Evolutionary conservation across 768 basidiomycete genomes (phyloP).

Genomic region (Sarcomyxa edulis): DNA sequence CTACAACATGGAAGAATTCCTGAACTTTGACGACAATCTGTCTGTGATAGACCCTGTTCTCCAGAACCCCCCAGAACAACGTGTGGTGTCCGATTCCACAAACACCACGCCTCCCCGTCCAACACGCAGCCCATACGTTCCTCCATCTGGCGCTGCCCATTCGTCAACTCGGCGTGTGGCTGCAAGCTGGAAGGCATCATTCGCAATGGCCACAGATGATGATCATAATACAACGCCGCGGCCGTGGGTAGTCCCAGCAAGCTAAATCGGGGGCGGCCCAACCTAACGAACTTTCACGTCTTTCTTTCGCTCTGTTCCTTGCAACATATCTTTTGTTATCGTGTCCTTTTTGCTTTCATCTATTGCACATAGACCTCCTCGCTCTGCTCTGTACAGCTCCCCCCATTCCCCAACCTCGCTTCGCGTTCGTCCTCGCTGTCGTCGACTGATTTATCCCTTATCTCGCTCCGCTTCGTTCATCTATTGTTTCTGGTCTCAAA

Average conservation of each 20-base stretch:
- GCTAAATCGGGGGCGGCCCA: too few relatives aligned
- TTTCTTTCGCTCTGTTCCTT: slow-evolving; percentile 3
- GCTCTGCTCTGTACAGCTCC: too few relatives aligned
- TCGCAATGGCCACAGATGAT: slow-evolving; percentile 12
- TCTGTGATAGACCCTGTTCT: too few relatives aligned
- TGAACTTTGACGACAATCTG: slow-evolving; percentile 35
- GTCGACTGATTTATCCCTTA: too few relatives aligned
- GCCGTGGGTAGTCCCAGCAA: slow-evolving; percentile 21
- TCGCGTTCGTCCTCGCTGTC: slow-evolving; percentile 1
- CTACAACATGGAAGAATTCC: slow-evolving; percentile 15
- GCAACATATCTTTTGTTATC: slow-evolving; percentile 12
- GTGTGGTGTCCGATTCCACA: slow-evolving; percentile 13
- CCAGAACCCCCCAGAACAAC: too few relatives aligned
- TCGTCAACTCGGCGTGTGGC: slow-evolving; percentile 50
- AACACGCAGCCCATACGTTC: slow-evolving; percentile 32
- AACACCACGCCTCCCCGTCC: slow-evolving; percentile 16
- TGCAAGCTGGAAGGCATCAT: slow-evolving; percentile 39
- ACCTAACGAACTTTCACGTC: too few relatives aligned
- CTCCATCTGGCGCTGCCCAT: slow-evolving; percentile 49
- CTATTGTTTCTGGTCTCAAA: too few relatives aligned
- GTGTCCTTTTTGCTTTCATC: slow-evolving; percentile 12
- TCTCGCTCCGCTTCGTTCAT: too few relatives aligned
- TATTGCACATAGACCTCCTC: slow-evolving; percentile 5
- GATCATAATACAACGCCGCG: slow-evolving; percentile 25
- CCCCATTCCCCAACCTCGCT: neutral